Evolutionary conservation across 2,329 filamentous ascomycete species (phyloP).

Genomic region (Passalora sequoiae): DNA sequence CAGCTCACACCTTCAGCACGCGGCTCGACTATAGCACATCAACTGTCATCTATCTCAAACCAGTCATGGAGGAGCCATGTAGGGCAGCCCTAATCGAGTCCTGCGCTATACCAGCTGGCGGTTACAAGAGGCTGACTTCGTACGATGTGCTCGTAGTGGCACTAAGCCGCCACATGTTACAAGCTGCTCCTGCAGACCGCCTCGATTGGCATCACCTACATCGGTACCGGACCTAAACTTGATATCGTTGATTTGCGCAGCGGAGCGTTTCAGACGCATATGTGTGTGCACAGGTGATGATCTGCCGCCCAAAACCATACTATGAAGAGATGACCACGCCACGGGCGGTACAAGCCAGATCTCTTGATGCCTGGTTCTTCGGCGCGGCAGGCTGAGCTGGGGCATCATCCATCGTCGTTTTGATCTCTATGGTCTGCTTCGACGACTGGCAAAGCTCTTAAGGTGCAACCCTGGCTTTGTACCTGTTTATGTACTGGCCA

Average conservation of each 20-base stretch:
- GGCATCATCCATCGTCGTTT: no score
- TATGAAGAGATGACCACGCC: background rate
- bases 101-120: background rate
- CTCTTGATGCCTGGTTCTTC: background rate
- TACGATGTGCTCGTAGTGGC: background rate
- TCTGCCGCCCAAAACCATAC: background rate
- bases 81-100: constrained; percentile 5
- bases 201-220: background rate
- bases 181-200: background rate
- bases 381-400: background rate
- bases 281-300: background rate
- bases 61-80: background rate
- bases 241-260: background rate
- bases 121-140: constrained; percentile 7
- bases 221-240: constrained; percentile 3
- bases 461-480: background rate
- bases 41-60: constrained; percentile 7
- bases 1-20: background rate
- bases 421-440: background rate
- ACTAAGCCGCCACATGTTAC: constrained; percentile 13
- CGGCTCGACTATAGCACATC: background rate
- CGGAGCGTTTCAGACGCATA: constrained; percentile 2
- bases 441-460: background rate
- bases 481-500: background rate
- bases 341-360: background rate